A percentile compares a stretch with the other conserved stretches of the same genome.
Conservation (phyloP, 345 rosid species). For the Eucalyptus sideroxylon region DNA sequence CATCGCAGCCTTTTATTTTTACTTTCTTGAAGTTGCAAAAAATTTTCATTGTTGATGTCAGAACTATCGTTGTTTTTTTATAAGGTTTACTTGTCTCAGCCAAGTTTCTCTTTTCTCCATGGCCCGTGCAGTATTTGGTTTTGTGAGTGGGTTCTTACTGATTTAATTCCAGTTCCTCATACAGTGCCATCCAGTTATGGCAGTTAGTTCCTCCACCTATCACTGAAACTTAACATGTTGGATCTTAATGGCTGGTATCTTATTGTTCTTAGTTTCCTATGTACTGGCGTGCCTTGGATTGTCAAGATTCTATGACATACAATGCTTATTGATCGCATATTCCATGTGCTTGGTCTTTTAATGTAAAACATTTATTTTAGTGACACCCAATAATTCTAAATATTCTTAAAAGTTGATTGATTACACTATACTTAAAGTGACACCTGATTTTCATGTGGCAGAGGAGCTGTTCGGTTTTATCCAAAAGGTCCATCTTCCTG, state of each 20-base stretch:
- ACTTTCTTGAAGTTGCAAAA: neutral
- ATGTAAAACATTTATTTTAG: neutral
- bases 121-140: neutral
- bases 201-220: neutral
- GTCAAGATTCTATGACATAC: neutral
- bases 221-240: neutral
- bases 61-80: neutral
- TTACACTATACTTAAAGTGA: neutral
- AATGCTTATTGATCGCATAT: neutral
- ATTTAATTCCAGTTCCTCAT: neutral
- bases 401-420: neutral
- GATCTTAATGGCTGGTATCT: neutral
- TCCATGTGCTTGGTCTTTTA: neutral
- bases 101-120: neutral
- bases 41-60: neutral
- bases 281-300: neutral
- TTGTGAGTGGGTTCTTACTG: neutral
- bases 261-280: neutral
- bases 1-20: neutral
- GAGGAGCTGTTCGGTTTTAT: slow-evolving; percentile 79
- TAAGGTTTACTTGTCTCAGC: neutral
- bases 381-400: neutral
- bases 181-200: neutral
- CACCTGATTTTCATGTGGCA: slow-evolving; percentile 11
- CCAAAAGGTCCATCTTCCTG: slow-evolving; percentile 76